Evolutionary conservation across 352 stramenopile species (phyloP).

Genomic region (Phytophthora aleatoria): DNA sequence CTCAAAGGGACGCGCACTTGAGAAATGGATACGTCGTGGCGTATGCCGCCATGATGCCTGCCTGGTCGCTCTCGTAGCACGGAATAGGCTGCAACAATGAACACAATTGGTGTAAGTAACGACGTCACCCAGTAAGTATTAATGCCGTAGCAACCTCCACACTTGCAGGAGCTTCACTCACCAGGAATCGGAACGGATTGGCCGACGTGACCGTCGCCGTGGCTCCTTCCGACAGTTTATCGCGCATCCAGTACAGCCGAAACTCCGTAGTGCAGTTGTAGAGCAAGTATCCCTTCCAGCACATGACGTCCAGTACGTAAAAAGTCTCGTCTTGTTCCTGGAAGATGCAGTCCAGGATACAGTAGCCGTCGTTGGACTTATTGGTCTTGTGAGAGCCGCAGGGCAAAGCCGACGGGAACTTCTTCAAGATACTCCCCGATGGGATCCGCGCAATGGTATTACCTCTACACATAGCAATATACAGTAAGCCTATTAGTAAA

Average conservation of each 20-base stretch:
- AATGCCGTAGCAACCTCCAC: not conserved
- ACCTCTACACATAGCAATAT: conserved; percentile 43
- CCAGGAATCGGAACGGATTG: conserved; percentile 82
- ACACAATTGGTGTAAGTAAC: conserved; percentile 3
- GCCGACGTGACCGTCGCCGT: conserved; percentile 47
- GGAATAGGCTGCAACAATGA: conserved; percentile 62
- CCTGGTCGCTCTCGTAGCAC: conserved; percentile 84
- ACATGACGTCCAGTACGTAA: conserved; percentile 94
- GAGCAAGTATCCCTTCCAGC: conserved; percentile 92
- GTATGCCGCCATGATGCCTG: conserved; percentile 83
- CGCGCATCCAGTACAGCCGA: conserved; percentile 90
- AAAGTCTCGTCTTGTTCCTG: conserved; percentile 89
- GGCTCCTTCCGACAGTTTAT: conserved; percentile 86
- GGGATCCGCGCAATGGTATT: conserved; percentile 80
- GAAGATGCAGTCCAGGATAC: conserved; percentile 93
- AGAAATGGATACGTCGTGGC: conserved; percentile 81
- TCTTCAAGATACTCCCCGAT: conserved; percentile 82
- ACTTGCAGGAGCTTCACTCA: conserved; percentile 21
- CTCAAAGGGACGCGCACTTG: conserved; percentile 52
- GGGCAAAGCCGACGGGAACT: conserved; percentile 84
- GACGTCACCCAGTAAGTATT: too few relatives aligned
- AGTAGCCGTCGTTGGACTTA: conserved; percentile 72
- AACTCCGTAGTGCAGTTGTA: conserved; percentile 95
- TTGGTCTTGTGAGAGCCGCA: conserved; percentile 85
- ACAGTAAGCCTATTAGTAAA: conserved; percentile 7